phyloP scores from a whole-genome alignment of 2,329 filamentous ascomycete species.

The Elsinoe arachidis region DNA sequence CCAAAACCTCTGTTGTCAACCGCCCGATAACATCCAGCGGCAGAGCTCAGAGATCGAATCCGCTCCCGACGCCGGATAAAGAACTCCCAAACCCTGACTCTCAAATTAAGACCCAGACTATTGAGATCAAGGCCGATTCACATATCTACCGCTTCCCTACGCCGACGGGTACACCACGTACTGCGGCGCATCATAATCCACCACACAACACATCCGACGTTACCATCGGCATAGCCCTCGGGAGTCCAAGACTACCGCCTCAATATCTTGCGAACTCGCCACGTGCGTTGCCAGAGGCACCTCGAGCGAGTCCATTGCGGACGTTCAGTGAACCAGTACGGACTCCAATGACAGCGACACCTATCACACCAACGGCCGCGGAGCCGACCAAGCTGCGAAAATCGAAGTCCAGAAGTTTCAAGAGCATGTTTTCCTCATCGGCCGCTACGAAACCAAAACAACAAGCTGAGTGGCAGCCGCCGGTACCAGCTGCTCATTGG shows the following conservation, averaged over 20 bases:
- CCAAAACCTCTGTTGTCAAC: not conserved
- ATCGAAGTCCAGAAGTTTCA: constrained; percentile 3
- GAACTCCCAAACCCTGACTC: not conserved
- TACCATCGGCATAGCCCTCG: constrained; percentile 8
- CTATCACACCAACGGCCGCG: not conserved
- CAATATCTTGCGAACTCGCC: constrained; percentile 4
- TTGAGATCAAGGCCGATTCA: constrained; percentile 10
- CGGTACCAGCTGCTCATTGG: constrained; percentile 8
- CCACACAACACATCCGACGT: not conserved
- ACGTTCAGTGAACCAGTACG: constrained; percentile 10
- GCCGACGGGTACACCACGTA: constrained; percentile 6
- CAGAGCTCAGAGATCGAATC: not conserved
- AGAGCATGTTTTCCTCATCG: constrained; percentile 9
- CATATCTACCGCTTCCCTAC: constrained; percentile 10
- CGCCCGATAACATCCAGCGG: not conserved
- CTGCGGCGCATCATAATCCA: not conserved
- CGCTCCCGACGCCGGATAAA: constrained; percentile 9
- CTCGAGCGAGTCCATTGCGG: not conserved
- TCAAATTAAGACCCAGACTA: not conserved
- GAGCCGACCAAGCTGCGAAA: constrained; percentile 10
- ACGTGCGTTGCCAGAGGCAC: constrained; percentile 4
- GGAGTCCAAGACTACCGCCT: constrained; percentile 6
- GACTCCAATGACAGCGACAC: not conserved
- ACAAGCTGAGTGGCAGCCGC: not conserved
- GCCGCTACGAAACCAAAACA: not conserved